Evolutionary conservation across 2,329 filamentous ascomycete genomes (phyloP), one percentile per base, ranked within the genome.

Genomic region (Truncatella angustata): DNA sequence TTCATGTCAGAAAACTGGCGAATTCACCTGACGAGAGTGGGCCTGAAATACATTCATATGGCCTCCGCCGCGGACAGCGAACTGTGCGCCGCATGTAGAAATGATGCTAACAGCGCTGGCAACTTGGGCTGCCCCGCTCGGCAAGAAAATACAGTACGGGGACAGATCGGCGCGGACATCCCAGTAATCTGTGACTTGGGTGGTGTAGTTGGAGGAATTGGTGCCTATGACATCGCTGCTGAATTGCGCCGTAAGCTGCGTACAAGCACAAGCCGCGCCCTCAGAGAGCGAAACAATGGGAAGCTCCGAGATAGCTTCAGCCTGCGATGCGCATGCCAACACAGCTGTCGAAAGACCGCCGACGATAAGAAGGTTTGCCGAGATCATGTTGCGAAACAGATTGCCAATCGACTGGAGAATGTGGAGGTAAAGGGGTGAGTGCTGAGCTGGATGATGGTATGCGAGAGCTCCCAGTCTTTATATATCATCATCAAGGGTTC

Each of bases 61-160:
- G 21, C 65, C 65, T 16, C 66, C 66, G 37, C 65, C 65, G 11
- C 66, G 63, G 37, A 68, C 62, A 3, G 65, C 66, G 49, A 54
- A 54, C 44, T 47, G 44, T 5, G 28, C 28, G 4, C 44, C 44
- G 23, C 42, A 45, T 16, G 18, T 16, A 18, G 42, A 16, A 12
- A 45, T 16, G 24, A 32, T 45, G 7, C 18, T 16, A 5, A 45
- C 9, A 21, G 9, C 42, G 16, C 26, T 32, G 26, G 42, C 21
- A 0, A 45, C 21, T 11, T 45, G 18, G 11, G 6, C 12, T n/a
- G 42, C 42, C 2, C 18, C 24, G 5, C 21, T 14, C 1, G 42
- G 42, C 42, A 21, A n/a, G 23, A 45, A 45, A 2, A 45, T 32
- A n/a, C 42, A 45, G 5, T 21, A 21, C 12, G 42, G 42, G 11